A percentile compares a stretch with the other conserved stretches of the same genome.
Evolutionary conservation across 345 rosid species (phyloP).

Genomic region (Stellera chamaejasme): DNA sequence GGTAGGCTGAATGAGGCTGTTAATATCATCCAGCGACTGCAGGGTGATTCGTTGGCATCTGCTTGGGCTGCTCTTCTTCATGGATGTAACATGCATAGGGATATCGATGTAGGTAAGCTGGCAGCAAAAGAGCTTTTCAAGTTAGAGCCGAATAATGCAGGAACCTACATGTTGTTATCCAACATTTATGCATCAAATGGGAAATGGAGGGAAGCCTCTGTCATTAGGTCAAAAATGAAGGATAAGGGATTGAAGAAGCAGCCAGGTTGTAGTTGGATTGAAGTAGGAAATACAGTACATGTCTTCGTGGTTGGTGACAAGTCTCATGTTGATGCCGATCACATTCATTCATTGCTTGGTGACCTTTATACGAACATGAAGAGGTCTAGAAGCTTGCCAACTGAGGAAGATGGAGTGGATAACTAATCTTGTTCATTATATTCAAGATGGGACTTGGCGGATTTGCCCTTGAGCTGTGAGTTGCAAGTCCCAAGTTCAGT

Average conservation of each 20-base stretch:
- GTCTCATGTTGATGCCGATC: conserved; percentile 34
- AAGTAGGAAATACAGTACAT: conserved; percentile 31
- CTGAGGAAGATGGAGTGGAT: not conserved
- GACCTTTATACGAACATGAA: conserved; percentile 39
- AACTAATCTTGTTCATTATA: not conserved
- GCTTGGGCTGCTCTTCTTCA: conserved; percentile 64
- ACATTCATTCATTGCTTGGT: conserved; percentile 24
- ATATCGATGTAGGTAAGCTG: conserved; percentile 36
- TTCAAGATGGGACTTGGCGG: not conserved
- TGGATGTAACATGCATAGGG: conserved; percentile 48
- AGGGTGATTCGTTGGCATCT: conserved; percentile 28
- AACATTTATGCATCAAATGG: conserved; percentile 50
- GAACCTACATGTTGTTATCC: conserved; percentile 41
- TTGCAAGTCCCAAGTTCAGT: no score
- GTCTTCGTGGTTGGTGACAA: conserved; percentile 48
- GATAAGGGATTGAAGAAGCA: conserved; percentile 57
- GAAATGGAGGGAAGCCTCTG: conserved; percentile 43
- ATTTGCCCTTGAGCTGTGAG: not conserved
- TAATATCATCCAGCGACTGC: conserved; percentile 25
- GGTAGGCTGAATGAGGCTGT: conserved; percentile 53
- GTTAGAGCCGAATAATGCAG: conserved; percentile 48
- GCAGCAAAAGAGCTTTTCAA: conserved; percentile 42
- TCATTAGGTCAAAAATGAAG: conserved; percentile 50
- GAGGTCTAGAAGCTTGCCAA: conserved; percentile 14
- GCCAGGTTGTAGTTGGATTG: conserved; percentile 78